Evolutionary conservation across 129 eudicot genomes (phyloP), one percentile per base, ranked within the genome.

Genomic region (Tagetes erecta): DNA sequence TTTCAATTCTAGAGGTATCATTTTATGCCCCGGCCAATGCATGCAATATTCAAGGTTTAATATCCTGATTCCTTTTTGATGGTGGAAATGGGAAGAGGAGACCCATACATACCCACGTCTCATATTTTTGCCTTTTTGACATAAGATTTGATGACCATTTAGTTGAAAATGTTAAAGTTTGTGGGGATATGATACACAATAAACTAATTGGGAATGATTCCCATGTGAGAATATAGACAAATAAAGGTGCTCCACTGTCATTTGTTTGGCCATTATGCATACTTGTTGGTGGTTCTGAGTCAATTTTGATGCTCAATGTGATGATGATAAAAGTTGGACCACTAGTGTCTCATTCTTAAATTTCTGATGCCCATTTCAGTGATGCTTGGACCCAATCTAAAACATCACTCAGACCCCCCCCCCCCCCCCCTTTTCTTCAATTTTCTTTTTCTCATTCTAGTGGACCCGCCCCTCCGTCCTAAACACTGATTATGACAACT

Each of bases 251-350:
- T 73, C 83, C 83, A 73, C 83, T 79, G 83, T 79, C 83, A 79
- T 79, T 79, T 79, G 83, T 79, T 79, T 79, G 83, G 83, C 73
- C 83, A 79, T 79, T 79, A 79, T 79, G 83, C 83, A 79, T 57
- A 79, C 79, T 79, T 72, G 76, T 36, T 79, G 83, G 78, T 79
- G 83, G 74, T 79, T 72, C 79, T 79, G 78, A 73, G 83, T 79
- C 79, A 72, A 79, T 79, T 78, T 63, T 64, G 78, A 79, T 79
- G 83, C 78, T 76, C 74, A 76, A 49, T 76, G 39, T 67, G 56
- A 58, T 77, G 78, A 79, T 79, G 78, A 79, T 79, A 79, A 79
- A 79, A 79, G 74, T 67, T 78, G 83, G 83, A 72, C 83, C 83
- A 79, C 78, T 79, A 53, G 73, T 60, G 71, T 73, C 78, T 73